A percentile compares a stretch with the other conserved stretches of the same genome.
Evolutionary conservation across 164 flowering plant genomes (phyloP).

Genomic region (Saururus chinensis): DNA sequence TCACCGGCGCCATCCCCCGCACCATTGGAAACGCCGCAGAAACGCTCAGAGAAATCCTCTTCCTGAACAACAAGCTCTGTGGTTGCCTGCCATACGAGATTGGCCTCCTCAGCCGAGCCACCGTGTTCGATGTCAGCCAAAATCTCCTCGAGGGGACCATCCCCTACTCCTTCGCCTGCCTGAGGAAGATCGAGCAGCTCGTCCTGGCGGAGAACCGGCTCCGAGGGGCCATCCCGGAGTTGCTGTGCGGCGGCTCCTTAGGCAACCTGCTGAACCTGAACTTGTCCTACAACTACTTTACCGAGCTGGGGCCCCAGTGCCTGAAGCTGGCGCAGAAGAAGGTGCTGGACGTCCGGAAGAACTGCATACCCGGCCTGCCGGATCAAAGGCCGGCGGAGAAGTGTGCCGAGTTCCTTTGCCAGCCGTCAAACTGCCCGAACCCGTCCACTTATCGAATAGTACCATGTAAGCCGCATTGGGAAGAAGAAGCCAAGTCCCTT

Average conservation of each 20-base stretch:
- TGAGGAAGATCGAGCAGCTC: slow-evolving; percentile 41
- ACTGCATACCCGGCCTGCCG: slow-evolving; percentile 63
- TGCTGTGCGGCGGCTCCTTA: slow-evolving; percentile 29
- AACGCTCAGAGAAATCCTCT: slow-evolving; percentile 47
- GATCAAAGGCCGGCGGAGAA: slow-evolving; percentile 54
- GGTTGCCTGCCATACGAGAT: slow-evolving; percentile 68
- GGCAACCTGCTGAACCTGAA: slow-evolving; percentile 56
- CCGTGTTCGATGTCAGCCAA: slow-evolving; percentile 57
- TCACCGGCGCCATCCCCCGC: slow-evolving; percentile 57
- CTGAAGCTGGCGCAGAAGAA: slow-evolving; percentile 42
- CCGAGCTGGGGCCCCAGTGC: slow-evolving; percentile 57
- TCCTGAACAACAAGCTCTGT: slow-evolving; percentile 47
- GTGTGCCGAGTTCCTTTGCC: slow-evolving; percentile 34
- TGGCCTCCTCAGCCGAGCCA: slow-evolving; percentile 48
- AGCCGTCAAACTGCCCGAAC: slow-evolving; percentile 51
- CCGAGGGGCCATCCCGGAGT: slow-evolving; percentile 38
- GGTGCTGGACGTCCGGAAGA: slow-evolving; percentile 49
- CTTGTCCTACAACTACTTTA: slow-evolving; percentile 59
- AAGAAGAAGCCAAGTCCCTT: no score
- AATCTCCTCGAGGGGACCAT: slow-evolving; percentile 57
- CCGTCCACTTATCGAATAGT: not conserved
- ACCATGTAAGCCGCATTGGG: not conserved
- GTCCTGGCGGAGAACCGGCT: slow-evolving; percentile 6
- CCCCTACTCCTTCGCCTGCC: slow-evolving; percentile 49
- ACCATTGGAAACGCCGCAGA: slow-evolving; percentile 42